These are phyloP conservation scores for Geosmithia putterillii DNA, from an alignment of 2,329 filamentous ascomycete genomes.

Conservation along the genomic window DNA sequence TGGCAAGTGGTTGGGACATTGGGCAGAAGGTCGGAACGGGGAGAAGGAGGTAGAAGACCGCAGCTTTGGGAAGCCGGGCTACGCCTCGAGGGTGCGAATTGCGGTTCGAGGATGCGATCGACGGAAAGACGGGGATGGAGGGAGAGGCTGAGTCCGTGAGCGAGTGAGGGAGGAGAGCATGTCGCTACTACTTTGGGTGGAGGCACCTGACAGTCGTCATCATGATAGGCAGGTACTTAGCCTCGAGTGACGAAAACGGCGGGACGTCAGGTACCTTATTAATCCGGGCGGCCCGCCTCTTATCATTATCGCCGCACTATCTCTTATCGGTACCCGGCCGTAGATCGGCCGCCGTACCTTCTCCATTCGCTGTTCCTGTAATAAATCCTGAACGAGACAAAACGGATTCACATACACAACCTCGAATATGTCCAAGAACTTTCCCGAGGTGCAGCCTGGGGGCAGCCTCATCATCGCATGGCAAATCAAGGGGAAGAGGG, in stretches of 20 bases:
- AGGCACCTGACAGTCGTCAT: not conserved
- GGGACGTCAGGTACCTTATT: not conserved
- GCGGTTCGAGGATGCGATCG: not conserved
- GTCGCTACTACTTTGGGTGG: not conserved
- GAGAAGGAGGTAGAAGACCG: slow-evolving; percentile 1
- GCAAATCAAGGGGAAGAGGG: slow-evolving; percentile 81
- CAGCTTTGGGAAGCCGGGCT: slow-evolving; percentile 1
- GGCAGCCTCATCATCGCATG: slow-evolving; percentile 91
- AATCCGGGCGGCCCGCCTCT: not conserved
- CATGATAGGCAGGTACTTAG: not conserved
- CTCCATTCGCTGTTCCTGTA: not conserved
- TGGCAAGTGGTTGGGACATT: not conserved
- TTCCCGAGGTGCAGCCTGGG: slow-evolving; percentile 74
- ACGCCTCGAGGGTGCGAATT: slow-evolving; percentile 1
- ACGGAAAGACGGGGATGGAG: not conserved
- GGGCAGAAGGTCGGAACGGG: not conserved
- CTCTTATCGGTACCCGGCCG: not conserved
- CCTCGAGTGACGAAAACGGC: not conserved
- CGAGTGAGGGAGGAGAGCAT: not conserved
- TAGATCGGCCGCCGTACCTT: not conserved
- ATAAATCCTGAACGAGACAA: not conserved
- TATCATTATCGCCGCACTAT: too few relatives aligned
- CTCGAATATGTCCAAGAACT: slow-evolving; percentile 30
- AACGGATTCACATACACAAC: not conserved
- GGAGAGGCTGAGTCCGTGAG: not conserved